Evolutionary conservation across 176 grass and related monocot genomes (phyloP).

Genomic region (Triticum turgidum): DNA sequence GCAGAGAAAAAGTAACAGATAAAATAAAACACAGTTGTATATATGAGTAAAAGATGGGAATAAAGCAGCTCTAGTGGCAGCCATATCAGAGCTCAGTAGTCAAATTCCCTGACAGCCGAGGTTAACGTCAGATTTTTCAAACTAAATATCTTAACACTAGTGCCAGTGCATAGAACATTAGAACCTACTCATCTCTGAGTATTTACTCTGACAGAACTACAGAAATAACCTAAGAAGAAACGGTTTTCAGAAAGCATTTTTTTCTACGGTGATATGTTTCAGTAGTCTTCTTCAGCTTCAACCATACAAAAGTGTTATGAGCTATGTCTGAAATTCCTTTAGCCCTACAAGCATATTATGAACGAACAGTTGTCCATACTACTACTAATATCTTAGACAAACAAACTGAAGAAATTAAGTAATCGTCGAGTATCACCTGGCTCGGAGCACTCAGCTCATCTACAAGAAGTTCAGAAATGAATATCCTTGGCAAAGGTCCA

Average conservation of each 20-base stretch:
- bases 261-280: constrained; percentile 16
- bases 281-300: not conserved
- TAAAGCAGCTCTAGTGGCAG: constrained; percentile 2
- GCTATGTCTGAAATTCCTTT: not conserved
- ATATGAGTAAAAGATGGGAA: constrained; percentile 14
- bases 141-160: not conserved
- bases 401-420: not conserved
- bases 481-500: constrained; percentile 89
- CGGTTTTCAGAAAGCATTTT: not conserved
- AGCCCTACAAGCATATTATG: not conserved
- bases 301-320: not conserved
- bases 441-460: constrained; percentile 77
- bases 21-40: constrained; percentile 16
- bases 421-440: constrained; percentile 46
- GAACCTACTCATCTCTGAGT: not conserved
- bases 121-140: not conserved
- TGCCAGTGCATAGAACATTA: not conserved
- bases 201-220: not conserved
- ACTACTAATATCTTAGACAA: not conserved
- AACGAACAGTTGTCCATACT: constrained; percentile 5
- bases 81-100: constrained; percentile 7
- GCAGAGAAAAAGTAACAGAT: constrained; percentile 33
- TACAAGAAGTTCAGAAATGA: constrained; percentile 96
- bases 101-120: not conserved
- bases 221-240: constrained; percentile 10